Conservation (phyloP, 2,329 filamentous ascomycete species). For the Fusarium protoensiforme region DNA sequence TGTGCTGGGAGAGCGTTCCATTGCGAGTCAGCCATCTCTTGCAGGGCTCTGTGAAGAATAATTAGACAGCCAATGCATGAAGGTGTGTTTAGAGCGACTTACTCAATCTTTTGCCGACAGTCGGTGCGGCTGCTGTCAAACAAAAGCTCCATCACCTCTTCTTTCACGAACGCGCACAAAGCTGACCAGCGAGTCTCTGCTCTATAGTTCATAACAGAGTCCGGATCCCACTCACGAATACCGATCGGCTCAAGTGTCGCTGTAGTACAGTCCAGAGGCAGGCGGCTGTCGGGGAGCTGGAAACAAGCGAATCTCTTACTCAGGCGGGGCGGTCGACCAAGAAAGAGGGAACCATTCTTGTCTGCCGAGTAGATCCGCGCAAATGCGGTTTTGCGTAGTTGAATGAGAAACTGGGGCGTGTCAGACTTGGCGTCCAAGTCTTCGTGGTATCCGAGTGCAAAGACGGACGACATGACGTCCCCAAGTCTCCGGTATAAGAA, state of each 20-base stretch:
- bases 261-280: background rate
- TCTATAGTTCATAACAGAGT: background rate
- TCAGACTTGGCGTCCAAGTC: background rate
- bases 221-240: background rate
- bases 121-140: background rate
- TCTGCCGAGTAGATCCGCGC: background rate
- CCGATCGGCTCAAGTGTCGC: background rate
- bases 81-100: background rate
- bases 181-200: background rate
- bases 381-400: background rate
- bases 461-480: background rate
- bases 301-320: background rate
- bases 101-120: background rate
- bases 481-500: background rate
- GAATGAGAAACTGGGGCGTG: background rate
- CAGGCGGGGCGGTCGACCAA: background rate
- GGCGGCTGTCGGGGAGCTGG: background rate
- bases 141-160: background rate
- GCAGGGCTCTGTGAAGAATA: background rate
- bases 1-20: background rate
- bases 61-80: background rate
- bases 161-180: background rate
- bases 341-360: background rate
- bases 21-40: background rate
- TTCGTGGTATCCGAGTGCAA: background rate